These are phyloP conservation scores for Golubevia sp. DNA, from an alignment of 1,284 basidiomycete genomes.

Conservation along the genomic window DNA sequence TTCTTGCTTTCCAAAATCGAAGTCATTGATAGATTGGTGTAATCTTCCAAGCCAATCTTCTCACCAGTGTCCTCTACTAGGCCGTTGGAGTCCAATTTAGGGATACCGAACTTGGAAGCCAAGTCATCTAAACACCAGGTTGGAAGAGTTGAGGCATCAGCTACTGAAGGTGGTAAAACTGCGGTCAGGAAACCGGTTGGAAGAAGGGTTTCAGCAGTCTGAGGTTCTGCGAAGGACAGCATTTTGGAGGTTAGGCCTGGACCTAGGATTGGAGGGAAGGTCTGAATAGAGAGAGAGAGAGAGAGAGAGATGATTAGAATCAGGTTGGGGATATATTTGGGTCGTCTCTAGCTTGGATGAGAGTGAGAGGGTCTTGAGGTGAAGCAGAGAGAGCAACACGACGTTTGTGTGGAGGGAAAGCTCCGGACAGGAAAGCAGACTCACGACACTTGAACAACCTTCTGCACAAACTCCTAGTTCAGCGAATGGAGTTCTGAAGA, in stretches of 20 bases:
- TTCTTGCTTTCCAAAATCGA: constrained; percentile 16
- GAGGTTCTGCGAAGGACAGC: constrained; percentile 16
- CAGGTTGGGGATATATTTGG: no score
- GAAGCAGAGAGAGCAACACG: no score
- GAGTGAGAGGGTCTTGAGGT: no score
- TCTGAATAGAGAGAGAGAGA: neutral
- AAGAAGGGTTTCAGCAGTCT: constrained; percentile 13
- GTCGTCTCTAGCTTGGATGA: no score
- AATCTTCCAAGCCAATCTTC: constrained; percentile 10
- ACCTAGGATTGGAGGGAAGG: constrained; percentile 20
- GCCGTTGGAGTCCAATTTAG: neutral
- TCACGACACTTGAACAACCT: constrained; percentile 17
- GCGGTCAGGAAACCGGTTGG: constrained; percentile 15
- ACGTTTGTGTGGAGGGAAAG: no score
- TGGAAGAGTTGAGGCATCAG: constrained; percentile 4
- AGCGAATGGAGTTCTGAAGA: constrained; percentile 22
- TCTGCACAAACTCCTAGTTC: constrained; percentile 20
- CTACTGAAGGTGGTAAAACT: constrained; percentile 12
- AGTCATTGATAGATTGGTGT: constrained; percentile 8
- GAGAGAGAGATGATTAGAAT: neutral
- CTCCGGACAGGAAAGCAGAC: no score
- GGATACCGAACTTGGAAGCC: constrained; percentile 1
- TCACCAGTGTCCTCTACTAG: constrained; percentile 5
- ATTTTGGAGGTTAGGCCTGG: constrained; percentile 14
- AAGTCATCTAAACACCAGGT: constrained; percentile 1